Base-by-base conservation (phyloP, 2,329 filamentous ascomycete genomes). In the Lasiodiplodia gonubiensis region DNA sequence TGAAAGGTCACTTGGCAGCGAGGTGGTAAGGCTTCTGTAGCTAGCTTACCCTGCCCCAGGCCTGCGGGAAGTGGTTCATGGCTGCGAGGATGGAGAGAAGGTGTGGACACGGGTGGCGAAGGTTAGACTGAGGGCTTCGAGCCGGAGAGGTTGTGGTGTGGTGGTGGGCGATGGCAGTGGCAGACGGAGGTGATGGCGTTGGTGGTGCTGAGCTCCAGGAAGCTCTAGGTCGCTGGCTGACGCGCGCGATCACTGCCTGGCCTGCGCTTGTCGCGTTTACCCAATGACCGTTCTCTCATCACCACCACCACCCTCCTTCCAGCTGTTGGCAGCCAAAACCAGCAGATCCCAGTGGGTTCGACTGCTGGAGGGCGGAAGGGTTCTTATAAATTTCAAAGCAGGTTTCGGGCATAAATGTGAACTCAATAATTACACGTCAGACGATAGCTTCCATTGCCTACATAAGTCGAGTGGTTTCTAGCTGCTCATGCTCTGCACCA, bases 1-100 rank as follows among this genome's bases (percentile, higher is more conserved):
- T 60, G 46, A 37, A 61, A 30, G 25, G 59, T 55, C 60, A 42
- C 60, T 42, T 35, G 30, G 60, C 60, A 33, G 48, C 21, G 48
- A 52, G 66, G 64, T 67, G 60, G 68, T 57, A 27, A 69, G 60
- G 51, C 48, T 35, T 63, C 25, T 37, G 59, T 18, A 63, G 59
- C 48, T 65, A 69, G 66, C 85, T 77, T 82, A 89, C 88, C 79
- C 88, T 85, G 77, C 88, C 88, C 88, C 88, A 90, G 71, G 85
- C 86, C 82, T 88, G 84, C 68, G 88, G 88, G 73, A 86, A 84
- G 77, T 90, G 88, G 78, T 89, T 89, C 88, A 90, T 90, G 71
- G 66, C 82, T 78, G 65, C 25, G 46, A 21, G 48, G 55, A 14
- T 16, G 52, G 21, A 59, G 16, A 65, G 10, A 39, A n/a, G 37